Conservation (phyloP, 495 filamentous ascomycete species). For the Hyaloscypha variabilis region DNA sequence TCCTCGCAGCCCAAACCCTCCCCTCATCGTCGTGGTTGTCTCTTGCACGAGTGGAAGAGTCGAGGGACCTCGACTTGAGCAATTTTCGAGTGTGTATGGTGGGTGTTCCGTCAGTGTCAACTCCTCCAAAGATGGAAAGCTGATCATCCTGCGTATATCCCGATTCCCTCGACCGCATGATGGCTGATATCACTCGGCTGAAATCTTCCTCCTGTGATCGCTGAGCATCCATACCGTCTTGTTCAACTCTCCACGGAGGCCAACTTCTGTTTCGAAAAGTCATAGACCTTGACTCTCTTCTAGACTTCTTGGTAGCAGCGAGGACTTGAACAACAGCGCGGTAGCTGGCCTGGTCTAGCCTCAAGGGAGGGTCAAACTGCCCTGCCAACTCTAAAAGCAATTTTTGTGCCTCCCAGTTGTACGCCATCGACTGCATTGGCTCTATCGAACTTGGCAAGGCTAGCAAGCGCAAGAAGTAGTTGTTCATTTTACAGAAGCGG, state of each 20-base stretch:
- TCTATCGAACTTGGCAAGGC: conserved; percentile 24
- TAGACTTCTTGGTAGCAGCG: conserved; percentile 27
- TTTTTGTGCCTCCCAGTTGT: conserved; percentile 32
- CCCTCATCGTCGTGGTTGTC: neutral
- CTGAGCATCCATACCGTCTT: conserved; percentile 35
- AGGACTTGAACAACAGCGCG: conserved; percentile 26
- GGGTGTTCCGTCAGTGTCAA: conserved; percentile 33
- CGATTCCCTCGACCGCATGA: conserved; percentile 19
- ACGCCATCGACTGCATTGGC: conserved; percentile 29
- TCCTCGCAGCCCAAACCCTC: conserved; percentile 29
- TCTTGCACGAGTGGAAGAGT: neutral
- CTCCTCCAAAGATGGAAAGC: conserved; percentile 28
- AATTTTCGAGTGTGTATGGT: conserved; percentile 31
- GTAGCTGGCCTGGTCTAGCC: conserved; percentile 28
- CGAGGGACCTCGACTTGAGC: conserved; percentile 5
- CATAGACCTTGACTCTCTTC: conserved; percentile 24
- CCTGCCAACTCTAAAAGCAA: conserved; percentile 22
- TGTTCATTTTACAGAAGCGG: conserved; percentile 18
- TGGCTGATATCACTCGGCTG: conserved; percentile 24
- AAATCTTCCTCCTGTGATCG: conserved; percentile 28
- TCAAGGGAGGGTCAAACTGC: conserved; percentile 25
- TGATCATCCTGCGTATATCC: conserved; percentile 25
- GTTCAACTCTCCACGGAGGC: conserved; percentile 34
- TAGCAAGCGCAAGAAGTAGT: conserved; percentile 21
- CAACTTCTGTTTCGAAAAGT: conserved; percentile 25